Conservation (phyloP, 2,329 filamentous ascomycete genomes). For the Sclerotinia sclerotiorum region DNA sequence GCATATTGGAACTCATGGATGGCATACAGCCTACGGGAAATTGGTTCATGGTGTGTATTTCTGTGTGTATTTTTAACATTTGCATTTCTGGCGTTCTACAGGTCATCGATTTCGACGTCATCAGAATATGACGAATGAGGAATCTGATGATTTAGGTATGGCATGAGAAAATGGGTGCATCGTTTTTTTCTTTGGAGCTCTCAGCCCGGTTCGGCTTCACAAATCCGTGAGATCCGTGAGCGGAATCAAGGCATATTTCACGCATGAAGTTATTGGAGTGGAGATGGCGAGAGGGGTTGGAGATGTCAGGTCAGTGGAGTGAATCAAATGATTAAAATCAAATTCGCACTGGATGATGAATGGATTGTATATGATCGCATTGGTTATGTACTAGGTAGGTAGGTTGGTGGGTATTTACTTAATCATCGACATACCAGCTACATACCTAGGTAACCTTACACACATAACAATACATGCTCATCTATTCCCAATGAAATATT, state of each 20-base stretch:
- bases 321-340: background rate
- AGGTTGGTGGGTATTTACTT: background rate
- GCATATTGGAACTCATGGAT: background rate
- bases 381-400: background rate
- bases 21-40: background rate
- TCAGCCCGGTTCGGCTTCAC: background rate
- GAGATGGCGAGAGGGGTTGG: background rate
- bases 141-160: slow-evolving; percentile 2
- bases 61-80: slow-evolving; percentile 11
- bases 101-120: slow-evolving; percentile 3
- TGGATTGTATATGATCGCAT: slow-evolving; percentile 1
- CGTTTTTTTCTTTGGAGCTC: background rate
- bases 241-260: slow-evolving; percentile 1
- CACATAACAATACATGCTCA: slow-evolving; percentile 6
- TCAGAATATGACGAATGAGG: background rate
- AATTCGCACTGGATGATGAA: background rate
- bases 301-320: background rate
- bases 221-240: background rate
- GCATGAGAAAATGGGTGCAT: background rate
- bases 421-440: background rate
- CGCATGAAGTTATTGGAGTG: background rate
- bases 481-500: background rate
- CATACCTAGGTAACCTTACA: background rate
- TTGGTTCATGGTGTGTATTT: slow-evolving; percentile 4
- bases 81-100: slow-evolving; percentile 15